phyloP scores from a whole-genome alignment of 129 eudicot species.

The Glebionis coronaria region DNA sequence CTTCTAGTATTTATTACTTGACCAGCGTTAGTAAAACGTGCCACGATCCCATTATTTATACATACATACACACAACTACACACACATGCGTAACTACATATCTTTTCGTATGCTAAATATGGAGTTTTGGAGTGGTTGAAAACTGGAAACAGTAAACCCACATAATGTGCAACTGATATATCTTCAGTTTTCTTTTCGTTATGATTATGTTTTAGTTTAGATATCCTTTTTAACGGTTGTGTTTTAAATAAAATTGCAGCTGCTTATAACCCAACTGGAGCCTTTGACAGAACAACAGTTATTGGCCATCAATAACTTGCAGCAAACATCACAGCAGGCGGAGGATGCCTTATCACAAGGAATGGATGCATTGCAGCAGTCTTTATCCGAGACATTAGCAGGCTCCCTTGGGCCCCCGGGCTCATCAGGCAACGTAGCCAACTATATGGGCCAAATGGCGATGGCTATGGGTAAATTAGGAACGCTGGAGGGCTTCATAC shows the following conservation, averaged over 20 bases:
- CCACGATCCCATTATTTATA: too few species aligned
- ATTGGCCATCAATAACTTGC: slow-evolving; percentile 53
- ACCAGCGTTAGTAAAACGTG: too few species aligned
- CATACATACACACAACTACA: too few species aligned
- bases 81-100: too few species aligned
- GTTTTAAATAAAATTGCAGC: slow-evolving; percentile 32
- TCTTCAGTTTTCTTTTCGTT: not conserved
- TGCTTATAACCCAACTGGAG: slow-evolving; percentile 54
- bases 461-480: slow-evolving; percentile 79
- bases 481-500: slow-evolving; percentile 68
- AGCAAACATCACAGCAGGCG: slow-evolving; percentile 63
- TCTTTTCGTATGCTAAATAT: too few species aligned
- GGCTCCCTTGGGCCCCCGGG: slow-evolving; percentile 59
- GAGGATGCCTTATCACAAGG: slow-evolving; percentile 66
- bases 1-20: too few species aligned
- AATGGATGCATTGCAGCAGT: slow-evolving; percentile 71
- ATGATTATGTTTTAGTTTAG: not conserved
- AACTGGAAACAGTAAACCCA: too few species aligned
- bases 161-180: not conserved
- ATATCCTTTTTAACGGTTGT: not conserved
- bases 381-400: slow-evolving; percentile 60
- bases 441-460: slow-evolving; percentile 75
- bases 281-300: slow-evolving; percentile 69
- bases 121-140: too few species aligned
- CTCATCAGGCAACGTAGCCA: slow-evolving; percentile 65